A percentile compares a stretch with the other conserved stretches of the same genome.
Evolutionary conservation across 2,329 filamentous ascomycete genomes (phyloP).

Genomic region (Eutypa lata): DNA sequence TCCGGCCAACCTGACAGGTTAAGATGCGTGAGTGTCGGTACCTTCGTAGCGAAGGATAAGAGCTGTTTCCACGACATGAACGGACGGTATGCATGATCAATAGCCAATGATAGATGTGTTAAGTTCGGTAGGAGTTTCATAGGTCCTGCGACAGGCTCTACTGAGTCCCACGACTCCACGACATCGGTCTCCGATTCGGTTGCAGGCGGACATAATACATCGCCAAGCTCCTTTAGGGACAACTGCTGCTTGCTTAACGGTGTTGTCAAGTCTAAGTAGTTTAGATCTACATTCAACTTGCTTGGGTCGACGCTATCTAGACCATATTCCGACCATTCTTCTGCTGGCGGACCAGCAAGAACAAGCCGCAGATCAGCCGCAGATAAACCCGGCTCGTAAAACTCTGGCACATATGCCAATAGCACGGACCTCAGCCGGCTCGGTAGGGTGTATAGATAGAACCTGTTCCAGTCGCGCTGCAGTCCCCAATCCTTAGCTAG

Average conservation of each 20-base stretch:
- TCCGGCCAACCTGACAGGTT: slow-evolving; percentile 62
- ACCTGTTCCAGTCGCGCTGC: slow-evolving; percentile 53
- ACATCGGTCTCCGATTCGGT: slow-evolving; percentile 22
- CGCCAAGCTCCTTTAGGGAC: slow-evolving; percentile 48
- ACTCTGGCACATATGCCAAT: slow-evolving; percentile 46
- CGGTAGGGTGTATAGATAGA: slow-evolving; percentile 55
- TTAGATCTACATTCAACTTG: slow-evolving; percentile 43
- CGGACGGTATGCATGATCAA: slow-evolving; percentile 33
- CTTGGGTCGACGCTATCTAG: slow-evolving; percentile 23
- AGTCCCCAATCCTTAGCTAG: slow-evolving; percentile 54
- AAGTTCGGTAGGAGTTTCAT: slow-evolving; percentile 50
- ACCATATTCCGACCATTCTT: slow-evolving; percentile 25
- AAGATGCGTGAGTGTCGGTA: slow-evolving; percentile 56
- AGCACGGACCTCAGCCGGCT: slow-evolving; percentile 50
- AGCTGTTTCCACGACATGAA: slow-evolving; percentile 58
- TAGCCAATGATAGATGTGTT: slow-evolving; percentile 58
- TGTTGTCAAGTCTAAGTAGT: slow-evolving; percentile 51
- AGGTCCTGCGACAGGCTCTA: slow-evolving; percentile 24
- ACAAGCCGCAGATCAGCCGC: slow-evolving; percentile 46
- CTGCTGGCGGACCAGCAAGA: slow-evolving; percentile 24
- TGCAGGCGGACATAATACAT: slow-evolving; percentile 46
- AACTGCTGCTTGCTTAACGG: slow-evolving; percentile 50
- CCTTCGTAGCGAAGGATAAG: slow-evolving; percentile 48
- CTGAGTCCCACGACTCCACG: slow-evolving; percentile 54
- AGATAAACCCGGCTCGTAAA: slow-evolving; percentile 44